Evolutionary conservation across 768 basidiomycete species (phyloP).

Genomic region (Leccinum barrowsii): DNA sequence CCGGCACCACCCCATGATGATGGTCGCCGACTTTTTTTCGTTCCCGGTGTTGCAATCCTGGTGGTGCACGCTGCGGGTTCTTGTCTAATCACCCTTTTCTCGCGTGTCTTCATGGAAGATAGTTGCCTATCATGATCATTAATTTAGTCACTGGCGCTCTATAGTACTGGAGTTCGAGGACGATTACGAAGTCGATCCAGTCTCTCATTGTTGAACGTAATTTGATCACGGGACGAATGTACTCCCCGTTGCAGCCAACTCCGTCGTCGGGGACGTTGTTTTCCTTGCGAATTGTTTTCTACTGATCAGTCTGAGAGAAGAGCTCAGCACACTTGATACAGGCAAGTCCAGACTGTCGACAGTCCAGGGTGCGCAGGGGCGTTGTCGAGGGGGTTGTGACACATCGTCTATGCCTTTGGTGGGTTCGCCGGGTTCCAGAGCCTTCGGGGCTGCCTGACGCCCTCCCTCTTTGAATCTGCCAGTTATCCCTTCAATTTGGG

Average conservation of each 20-base stretch:
- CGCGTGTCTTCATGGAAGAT: constrained; percentile 11
- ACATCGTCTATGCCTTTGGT: too few relatives aligned
- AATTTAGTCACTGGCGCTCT: constrained; percentile 36
- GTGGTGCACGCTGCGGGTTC: constrained; percentile 32
- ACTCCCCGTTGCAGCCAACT: constrained; percentile 47
- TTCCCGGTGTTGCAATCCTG: constrained; percentile 47
- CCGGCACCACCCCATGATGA: constrained; percentile 32
- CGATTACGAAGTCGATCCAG: constrained; percentile 52
- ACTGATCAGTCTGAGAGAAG: constrained; percentile 44
- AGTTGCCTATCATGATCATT: constrained; percentile 39
- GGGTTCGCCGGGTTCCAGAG: too few relatives aligned
- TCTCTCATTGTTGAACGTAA: constrained; percentile 53
- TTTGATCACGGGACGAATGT: constrained; percentile 44
- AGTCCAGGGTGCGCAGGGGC: too few relatives aligned
- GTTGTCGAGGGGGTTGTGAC: too few relatives aligned
- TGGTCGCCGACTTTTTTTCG: constrained; percentile 22
- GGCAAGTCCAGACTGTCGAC: too few relatives aligned
- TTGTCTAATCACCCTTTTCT: background rate
- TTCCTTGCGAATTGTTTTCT: constrained; percentile 49
- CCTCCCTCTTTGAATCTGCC: too few relatives aligned
- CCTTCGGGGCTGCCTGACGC: too few relatives aligned
- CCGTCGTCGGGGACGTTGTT: constrained; percentile 54
- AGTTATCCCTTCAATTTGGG: too few relatives aligned
- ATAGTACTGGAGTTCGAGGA: constrained; percentile 42
- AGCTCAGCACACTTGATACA: background rate